Evolutionary conservation across 1,284 basidiomycete genomes (phyloP), one percentile per base, ranked within the genome.

Genomic region (Neonothopanus nambi): DNA sequence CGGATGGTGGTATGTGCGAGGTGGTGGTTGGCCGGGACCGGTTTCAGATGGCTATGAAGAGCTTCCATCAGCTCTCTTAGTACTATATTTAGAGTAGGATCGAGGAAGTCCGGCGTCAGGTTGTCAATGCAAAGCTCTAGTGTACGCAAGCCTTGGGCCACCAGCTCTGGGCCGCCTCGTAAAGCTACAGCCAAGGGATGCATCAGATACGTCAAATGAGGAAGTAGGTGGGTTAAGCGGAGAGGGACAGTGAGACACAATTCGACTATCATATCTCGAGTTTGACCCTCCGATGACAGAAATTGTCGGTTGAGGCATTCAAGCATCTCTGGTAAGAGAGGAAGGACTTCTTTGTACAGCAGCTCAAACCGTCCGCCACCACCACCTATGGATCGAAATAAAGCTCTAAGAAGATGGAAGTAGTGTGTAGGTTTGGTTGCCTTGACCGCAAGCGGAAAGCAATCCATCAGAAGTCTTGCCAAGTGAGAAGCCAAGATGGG

Each of bases 91-190:
- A 99, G 85, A 2, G 95, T 97, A 0, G 97, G 98, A 65, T 99
- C 97, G 24, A 99, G 80, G 77, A 99, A 99, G 68, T 99, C 97
- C 17, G 95, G 94, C 0, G 95, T 98, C 21, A 99, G 80, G 66
- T 99, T 99, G 76, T 99, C 98, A 67, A 99, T 98, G 72, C 96
- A 99, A n/a, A 99, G 80, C 71, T 99, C 98, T 55, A 99, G 82
- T 0, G 97, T 99, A 5, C 98, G 86, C 30, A 99, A 77, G 40
- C 97, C 97, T 74, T 99, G 97, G 41, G 93, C 90, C 54, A 99
- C 91, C 46, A 98, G 84, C 56, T 99, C 96, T 3, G 89, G 82
- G 37, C 83, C 84, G 20, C 94, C 95, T 57, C 91, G 87, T 43
- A 99, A 76, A 9, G 97, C 95, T 47, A 97, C 79, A 0, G 96